Evolutionary conservation across 2,329 filamentous ascomycete genomes (phyloP), one percentile per base, ranked within the genome.

Genomic region (Aspergillus spinulosporus): DNA sequence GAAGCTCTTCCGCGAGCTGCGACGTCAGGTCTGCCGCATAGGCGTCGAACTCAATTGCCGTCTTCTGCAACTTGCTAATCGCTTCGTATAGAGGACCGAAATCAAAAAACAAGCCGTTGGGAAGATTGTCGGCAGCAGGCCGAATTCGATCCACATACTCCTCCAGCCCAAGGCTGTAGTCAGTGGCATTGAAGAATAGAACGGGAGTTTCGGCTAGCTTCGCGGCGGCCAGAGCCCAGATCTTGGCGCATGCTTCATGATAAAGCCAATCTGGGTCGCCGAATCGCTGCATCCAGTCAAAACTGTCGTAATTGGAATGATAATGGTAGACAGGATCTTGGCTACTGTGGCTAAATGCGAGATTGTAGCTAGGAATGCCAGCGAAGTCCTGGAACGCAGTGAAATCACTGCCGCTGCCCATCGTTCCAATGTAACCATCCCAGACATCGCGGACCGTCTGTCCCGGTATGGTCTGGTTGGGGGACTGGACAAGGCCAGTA

Each of bases 231-330:
- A 90, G 68, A 14, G 82, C 84, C 44, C 88, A 79, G 9, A 92
- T 71, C 68, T 88, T 87, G 2, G 88, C 81, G 76, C 86, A 83
- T 47, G 87, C 78, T 59, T 79, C 64, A 64, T 88, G 85, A 64
- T 87, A 85, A 5, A 80, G 69, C 72, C 82, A 87, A 8, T 72
- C 75, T 1, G 78, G 76, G 62, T 96, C 91, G 3, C 90, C 90
- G 62, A 85, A 91, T 2, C 78, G 87, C 11, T 87, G 81, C 89
- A 94, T 94, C 90, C 90, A 95, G 65, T 87, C 78, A 68, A 89
- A 92, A 34, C 83, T 89, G 68, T 95, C 91, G 68, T 92, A 95
- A 73, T 94, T 94, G 60, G 84, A 78, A 64, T 95, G 90, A 67
- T 94, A 95, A 72, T 90, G 88, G 66, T 90, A 89, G 45, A 81